Base-by-base conservation (phyloP, 345 rosid genomes). In the Ceriops tagal region DNA sequence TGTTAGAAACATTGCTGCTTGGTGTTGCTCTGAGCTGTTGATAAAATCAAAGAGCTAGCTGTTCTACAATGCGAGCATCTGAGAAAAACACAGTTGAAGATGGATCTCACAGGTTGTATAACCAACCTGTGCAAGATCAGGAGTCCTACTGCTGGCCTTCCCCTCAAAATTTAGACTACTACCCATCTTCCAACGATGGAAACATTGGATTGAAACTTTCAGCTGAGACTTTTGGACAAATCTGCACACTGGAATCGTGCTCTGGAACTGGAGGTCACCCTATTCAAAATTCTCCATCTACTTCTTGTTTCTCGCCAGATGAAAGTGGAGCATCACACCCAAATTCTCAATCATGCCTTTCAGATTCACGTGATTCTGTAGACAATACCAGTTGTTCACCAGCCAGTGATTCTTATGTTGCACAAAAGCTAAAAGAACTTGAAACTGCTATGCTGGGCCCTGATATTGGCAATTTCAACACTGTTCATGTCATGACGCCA, bases 361-460 rank as follows among this genome's bases (percentile, higher is more conserved):
- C 78, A 2, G 87, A 85, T 70, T 75, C 64, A 68, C 76, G 64
- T 65, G 87, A 83, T 71, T 88, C 90, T 19, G 84, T 86, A 61
- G 90, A 84, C 30, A 68, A 79, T 75, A 57, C 78, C 5, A 63
- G 78, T 67, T 81, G 84, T 78, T 84, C 93, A 19, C 86, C 88
- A 2, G 61, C 84, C 26, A 83, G 84, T 46, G 89, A 79, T 18
- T 81, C 83, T 62, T 88, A 87, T 20, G 81, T 82, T 0, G 70
- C 85, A 68, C 83, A 83, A 75, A 88, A 88, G 83, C 77, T 95
- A 53, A 84, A 76, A 68, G 96, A 89, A 62, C 57, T 95, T 73
- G 97, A 95, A 79, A 86, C 82, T 30, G 86, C 79, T 60, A 88
- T 92, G 90, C 85, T 92, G 57, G 97, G 85, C 62, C 85, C 87